Evolutionary conservation across 1,139 yeast genomes (phyloP), one percentile per base, ranked within the genome.

Genomic region (Geotrichum klebahnii): DNA sequence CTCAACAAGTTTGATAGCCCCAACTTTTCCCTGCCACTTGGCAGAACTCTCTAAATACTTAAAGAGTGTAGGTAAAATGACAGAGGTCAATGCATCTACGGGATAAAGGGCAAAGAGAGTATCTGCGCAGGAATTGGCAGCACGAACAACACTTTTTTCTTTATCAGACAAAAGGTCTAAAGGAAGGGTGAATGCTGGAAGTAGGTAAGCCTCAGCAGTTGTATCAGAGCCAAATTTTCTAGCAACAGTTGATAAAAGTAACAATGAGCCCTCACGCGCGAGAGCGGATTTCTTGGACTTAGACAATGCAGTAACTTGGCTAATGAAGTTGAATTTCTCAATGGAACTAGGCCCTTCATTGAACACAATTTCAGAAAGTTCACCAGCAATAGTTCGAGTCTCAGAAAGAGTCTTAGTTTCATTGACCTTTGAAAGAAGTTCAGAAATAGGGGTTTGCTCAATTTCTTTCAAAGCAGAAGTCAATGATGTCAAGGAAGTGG

Each of bases 1-100:
- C 64, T 88, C 95, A 50, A 89, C 71, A 4, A 81, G 65, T 57
- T 78, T 79, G 62, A 92, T 75, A 51, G 94, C 94, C 16, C 85
- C 95, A 48, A 87, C 64, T 69, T 92, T 90, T 46, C 89, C 78
- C 68, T 87, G 94, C 96, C 97, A 90, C 70, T 90, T 92, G 50
- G 96, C 95, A 46, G 96, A 82, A 1, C 90, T 81, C 54, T 76
- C 74, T 61, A 92, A 75, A 65, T 85, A 89, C 14, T 64, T 66
- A 57, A 86, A 69, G 26, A 87, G 66, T 51, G 72, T 77, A 52
- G 84, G 80, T 44, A 92, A 66, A 31, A 90, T 76, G 10, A 78
- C 77, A 6, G 92, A 74, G 1, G 88, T 82, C 57, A 83, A 75
- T 1, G 95, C 94, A 68, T 88, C 95, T n/a, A 77, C 71, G 37